Percentiles rank a stretch among this genome's conserved stretches.
phyloP scores from a whole-genome alignment of 495 filamentous ascomycete species.

The Aspergillus haitiensis region DNA sequence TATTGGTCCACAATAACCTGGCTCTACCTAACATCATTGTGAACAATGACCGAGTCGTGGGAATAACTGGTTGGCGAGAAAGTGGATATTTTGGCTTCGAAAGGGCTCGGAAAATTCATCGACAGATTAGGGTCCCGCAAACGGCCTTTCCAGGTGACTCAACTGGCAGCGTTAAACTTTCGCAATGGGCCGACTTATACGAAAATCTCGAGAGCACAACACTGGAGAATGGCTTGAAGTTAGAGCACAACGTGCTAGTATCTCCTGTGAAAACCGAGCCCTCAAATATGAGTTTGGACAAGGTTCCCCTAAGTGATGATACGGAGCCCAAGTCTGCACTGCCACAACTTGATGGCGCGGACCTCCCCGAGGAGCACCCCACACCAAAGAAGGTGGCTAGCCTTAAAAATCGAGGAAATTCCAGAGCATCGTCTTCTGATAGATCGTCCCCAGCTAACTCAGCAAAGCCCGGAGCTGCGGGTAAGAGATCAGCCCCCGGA shows the following conservation, averaged over 20 bases:
- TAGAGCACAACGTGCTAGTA: conserved; percentile 23
- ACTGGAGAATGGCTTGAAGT: conserved; percentile 12
- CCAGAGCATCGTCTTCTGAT: conserved; percentile 37
- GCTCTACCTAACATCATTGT: conserved; percentile 42
- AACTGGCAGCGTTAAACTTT: conserved; percentile 14
- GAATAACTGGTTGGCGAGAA: conserved; percentile 43
- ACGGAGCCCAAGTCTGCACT: conserved; percentile 29
- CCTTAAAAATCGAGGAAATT: conserved; percentile 39
- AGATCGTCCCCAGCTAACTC: conserved; percentile 39
- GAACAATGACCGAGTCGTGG: conserved; percentile 40
- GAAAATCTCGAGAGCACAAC: conserved; percentile 24
- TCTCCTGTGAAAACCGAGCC: conserved; percentile 43
- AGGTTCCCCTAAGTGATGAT: conserved; percentile 33
- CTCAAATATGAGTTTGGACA: conserved; percentile 32
- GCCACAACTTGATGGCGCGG: conserved; percentile 32
- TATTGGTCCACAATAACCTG: conserved; percentile 43
- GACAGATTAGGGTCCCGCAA: conserved; percentile 31
- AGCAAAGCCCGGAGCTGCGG: conserved; percentile 33
- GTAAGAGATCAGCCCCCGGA: conserved; percentile 38
- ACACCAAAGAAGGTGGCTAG: conserved; percentile 44
- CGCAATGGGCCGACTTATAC: conserved; percentile 41
- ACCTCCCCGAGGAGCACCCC: conserved; percentile 32
- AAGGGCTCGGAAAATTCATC: conserved; percentile 37
- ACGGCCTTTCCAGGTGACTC: conserved; percentile 12
- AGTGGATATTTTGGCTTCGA: conserved; percentile 45